phyloP scores from a whole-genome alignment of 2,329 filamentous ascomycete species.

The Fusarium proliferatum region DNA sequence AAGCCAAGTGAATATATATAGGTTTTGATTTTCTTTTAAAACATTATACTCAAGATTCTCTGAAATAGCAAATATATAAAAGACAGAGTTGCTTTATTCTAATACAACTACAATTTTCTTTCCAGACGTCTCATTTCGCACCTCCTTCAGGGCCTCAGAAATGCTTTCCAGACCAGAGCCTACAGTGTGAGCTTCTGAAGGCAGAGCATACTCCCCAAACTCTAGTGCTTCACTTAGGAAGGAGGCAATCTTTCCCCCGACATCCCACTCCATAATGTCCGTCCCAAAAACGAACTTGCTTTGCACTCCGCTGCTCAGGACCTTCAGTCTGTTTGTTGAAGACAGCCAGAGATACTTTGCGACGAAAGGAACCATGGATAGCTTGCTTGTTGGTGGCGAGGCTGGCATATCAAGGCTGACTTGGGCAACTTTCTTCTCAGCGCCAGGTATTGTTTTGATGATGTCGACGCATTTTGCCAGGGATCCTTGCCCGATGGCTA shows the following conservation, averaged over 20 bases:
- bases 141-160: too few species aligned
- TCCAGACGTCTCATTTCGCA: too few species aligned
- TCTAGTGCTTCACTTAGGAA: not conserved
- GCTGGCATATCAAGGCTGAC: slow-evolving; percentile 2
- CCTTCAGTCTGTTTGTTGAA: not conserved
- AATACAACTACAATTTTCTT: too few species aligned
- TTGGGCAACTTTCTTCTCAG: not conserved
- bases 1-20: too few species aligned
- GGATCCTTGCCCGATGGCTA: not conserved
- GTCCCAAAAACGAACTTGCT: slow-evolving; percentile 16
- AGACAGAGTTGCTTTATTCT: too few species aligned
- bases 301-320: not conserved
- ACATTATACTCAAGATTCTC: too few species aligned
- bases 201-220: not conserved
- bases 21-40: too few species aligned
- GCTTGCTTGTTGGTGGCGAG: not conserved
- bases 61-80: too few species aligned
- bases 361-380: slow-evolving; percentile 5
- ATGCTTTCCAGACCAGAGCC: too few species aligned
- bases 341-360: slow-evolving; percentile 13
- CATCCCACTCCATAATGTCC: slow-evolving; percentile 7
- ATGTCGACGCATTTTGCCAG: slow-evolving; percentile 3
- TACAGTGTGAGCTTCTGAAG: not conserved
- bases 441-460: not conserved
- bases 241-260: fast-evolving